These are phyloP conservation scores for Cladosporium phlei DNA, from an alignment of 2,329 filamentous ascomycete species.

Conservation along the genomic window DNA sequence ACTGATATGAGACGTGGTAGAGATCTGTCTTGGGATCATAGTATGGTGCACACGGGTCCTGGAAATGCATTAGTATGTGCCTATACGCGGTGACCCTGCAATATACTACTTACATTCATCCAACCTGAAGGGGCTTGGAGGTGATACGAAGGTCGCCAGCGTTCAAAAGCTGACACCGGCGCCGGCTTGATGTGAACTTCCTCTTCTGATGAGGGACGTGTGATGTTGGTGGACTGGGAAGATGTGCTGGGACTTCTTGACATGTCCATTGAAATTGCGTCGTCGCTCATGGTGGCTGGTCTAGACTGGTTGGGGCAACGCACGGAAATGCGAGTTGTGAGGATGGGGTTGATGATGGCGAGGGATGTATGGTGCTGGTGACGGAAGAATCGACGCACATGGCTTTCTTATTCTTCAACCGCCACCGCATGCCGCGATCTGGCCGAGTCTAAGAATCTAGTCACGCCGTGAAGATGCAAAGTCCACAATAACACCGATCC, in stretches of 20 bases:
- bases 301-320: not conserved
- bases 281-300: slow-evolving; percentile 14
- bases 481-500: slow-evolving; percentile 8
- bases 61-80: not conserved
- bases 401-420: slow-evolving; percentile 11
- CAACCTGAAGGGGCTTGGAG: slow-evolving; percentile 36
- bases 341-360: not conserved
- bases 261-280: slow-evolving; percentile 12
- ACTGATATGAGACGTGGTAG: slow-evolving; percentile 41
- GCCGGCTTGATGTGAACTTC: slow-evolving; percentile 1
- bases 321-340: not conserved
- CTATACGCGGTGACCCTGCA: not conserved
- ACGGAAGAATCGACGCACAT: not conserved
- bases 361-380: not conserved
- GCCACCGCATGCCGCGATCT: slow-evolving; percentile 9
- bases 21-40: slow-evolving; percentile 37
- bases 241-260: slow-evolving; percentile 9
- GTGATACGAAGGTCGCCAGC: slow-evolving; percentile 33
- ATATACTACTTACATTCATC: slow-evolving; percentile 31
- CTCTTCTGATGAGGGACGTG: slow-evolving; percentile 11
- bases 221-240: slow-evolving; percentile 9
- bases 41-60: slow-evolving; percentile 39
- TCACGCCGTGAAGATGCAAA: not conserved
- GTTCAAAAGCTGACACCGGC: slow-evolving; percentile 10
- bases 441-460: slow-evolving; percentile 13